Conservation (phyloP, 768 basidiomycete species). For the Mycena alexandri region DNA sequence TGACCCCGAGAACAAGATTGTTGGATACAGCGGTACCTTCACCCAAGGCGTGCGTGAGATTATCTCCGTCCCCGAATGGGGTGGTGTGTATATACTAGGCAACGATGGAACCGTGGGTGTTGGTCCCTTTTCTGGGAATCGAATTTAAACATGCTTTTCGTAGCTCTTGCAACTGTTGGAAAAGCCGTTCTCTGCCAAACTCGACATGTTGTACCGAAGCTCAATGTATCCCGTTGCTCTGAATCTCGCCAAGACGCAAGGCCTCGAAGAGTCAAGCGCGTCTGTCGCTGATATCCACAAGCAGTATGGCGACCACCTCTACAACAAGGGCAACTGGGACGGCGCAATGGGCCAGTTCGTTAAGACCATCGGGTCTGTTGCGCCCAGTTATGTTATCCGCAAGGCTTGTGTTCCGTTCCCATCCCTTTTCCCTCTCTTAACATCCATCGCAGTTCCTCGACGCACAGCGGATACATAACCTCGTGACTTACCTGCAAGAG, state of each 20-base stretch:
- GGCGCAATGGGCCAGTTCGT: slow-evolving; percentile 94
- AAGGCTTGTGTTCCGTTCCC: slow-evolving; percentile 67
- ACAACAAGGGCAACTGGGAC: slow-evolving; percentile 92
- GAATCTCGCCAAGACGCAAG: slow-evolving; percentile 84
- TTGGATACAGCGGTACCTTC: slow-evolving; percentile 87
- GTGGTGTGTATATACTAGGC: slow-evolving; percentile 80
- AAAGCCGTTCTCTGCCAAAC: slow-evolving; percentile 85
- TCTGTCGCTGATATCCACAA: slow-evolving; percentile 87
- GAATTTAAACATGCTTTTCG: slow-evolving; percentile 7
- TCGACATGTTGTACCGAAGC: slow-evolving; percentile 87
- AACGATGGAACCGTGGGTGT: slow-evolving; percentile 79
- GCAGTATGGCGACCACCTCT: slow-evolving; percentile 93
- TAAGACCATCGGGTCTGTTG: slow-evolving; percentile 88
- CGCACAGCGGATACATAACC: slow-evolving; percentile 94
- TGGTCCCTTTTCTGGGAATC: slow-evolving; percentile 7
- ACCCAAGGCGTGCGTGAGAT: slow-evolving; percentile 87
- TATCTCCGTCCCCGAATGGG: slow-evolving; percentile 77
- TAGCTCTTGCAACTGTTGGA: slow-evolving; percentile 80
- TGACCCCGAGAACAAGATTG: slow-evolving; percentile 92
- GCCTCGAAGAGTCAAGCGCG: slow-evolving; percentile 71
- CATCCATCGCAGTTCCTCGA: slow-evolving; percentile 82
- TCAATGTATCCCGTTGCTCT: slow-evolving; percentile 86
- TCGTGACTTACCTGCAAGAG: slow-evolving; percentile 96
- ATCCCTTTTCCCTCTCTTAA: not conserved
- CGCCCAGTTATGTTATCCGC: slow-evolving; percentile 96